Evolutionary conservation across 164 flowering plant species (phyloP).

Genomic region (Berberis thunbergii): DNA sequence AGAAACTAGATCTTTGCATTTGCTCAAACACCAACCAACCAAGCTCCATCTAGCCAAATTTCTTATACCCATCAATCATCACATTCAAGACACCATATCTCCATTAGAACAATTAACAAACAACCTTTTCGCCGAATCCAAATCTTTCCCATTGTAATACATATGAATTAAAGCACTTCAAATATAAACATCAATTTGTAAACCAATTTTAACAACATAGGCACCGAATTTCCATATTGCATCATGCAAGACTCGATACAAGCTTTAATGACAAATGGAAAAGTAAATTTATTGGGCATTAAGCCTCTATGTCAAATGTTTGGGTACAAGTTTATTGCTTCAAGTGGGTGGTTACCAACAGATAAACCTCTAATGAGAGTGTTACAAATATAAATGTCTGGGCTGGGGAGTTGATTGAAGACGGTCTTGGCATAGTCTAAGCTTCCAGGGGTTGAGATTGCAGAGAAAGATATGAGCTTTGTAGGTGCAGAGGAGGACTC

Average conservation of each 20-base stretch:
- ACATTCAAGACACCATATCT: slow-evolving; percentile 25
- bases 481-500: slow-evolving; percentile 3
- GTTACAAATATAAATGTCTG: slow-evolving; percentile 1
- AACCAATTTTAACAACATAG: slow-evolving; percentile 2
- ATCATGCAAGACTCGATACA: neutral
- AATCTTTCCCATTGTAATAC: slow-evolving; percentile 4
- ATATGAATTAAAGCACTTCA: slow-evolving; percentile 4
- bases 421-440: slow-evolving; percentile 3
- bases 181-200: slow-evolving; percentile 2
- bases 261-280: slow-evolving; percentile 6
- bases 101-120: slow-evolving; percentile 16
- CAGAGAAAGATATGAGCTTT: slow-evolving; percentile 2
- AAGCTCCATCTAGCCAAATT: slow-evolving; percentile 17
- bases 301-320: neutral
- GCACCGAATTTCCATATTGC: slow-evolving; percentile 1
- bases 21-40: slow-evolving; percentile 15
- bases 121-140: slow-evolving; percentile 18
- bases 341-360: neutral
- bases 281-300: slow-evolving; percentile 4
- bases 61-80: slow-evolving; percentile 22
- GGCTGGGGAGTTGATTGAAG: neutral
- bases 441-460: slow-evolving; percentile 5
- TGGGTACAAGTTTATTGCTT: neutral
- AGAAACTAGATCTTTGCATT: slow-evolving; percentile 28
- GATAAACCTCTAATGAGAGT: slow-evolving; percentile 6